Conservation (phyloP, 2,329 filamentous ascomycete species). For the Thelonectria rubi region DNA sequence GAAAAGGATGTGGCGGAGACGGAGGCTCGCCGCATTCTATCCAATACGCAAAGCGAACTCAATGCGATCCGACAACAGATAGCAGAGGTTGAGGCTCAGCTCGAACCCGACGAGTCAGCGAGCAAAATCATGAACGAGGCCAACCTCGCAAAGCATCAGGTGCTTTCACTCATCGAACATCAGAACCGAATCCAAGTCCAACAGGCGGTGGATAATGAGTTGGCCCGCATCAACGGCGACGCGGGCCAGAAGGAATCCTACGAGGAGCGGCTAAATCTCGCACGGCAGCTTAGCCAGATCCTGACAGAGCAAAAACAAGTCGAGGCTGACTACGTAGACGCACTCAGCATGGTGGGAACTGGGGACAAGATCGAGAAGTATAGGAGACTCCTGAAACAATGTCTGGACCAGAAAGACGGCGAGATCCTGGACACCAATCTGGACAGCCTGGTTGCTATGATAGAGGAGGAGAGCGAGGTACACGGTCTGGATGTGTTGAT, state of each 20-base stretch:
- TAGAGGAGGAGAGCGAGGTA: slow-evolving; percentile 68
- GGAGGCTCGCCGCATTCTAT: slow-evolving; percentile 72
- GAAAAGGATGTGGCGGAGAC: slow-evolving; percentile 77
- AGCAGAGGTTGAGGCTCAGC: slow-evolving; percentile 62
- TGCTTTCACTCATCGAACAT: slow-evolving; percentile 59
- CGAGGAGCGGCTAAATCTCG: slow-evolving; percentile 66
- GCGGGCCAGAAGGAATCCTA: slow-evolving; percentile 54
- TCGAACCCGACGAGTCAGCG: slow-evolving; percentile 65
- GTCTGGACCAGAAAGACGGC: slow-evolving; percentile 71
- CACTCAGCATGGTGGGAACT: slow-evolving; percentile 73
- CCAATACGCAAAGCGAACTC: slow-evolving; percentile 74
- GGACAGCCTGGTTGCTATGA: slow-evolving; percentile 68
- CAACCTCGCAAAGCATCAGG: slow-evolving; percentile 58
- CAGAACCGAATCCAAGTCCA: slow-evolving; percentile 64
- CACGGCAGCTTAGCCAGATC: slow-evolving; percentile 64
- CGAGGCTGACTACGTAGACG: slow-evolving; percentile 74
- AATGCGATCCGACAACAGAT: slow-evolving; percentile 68
- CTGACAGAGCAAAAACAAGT: slow-evolving; percentile 68
- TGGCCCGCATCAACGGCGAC: slow-evolving; percentile 62
- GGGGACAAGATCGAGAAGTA: slow-evolving; percentile 80
- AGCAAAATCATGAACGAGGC: slow-evolving; percentile 61
- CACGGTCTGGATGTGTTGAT: slow-evolving; percentile 47
- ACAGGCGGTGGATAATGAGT: slow-evolving; percentile 60
- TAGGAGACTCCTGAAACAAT: slow-evolving; percentile 72
- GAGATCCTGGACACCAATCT: slow-evolving; percentile 74